These are phyloP conservation scores for Fusarium sp. DNA, from an alignment of 2,329 filamentous ascomycete genomes.

Conservation along the genomic window DNA sequence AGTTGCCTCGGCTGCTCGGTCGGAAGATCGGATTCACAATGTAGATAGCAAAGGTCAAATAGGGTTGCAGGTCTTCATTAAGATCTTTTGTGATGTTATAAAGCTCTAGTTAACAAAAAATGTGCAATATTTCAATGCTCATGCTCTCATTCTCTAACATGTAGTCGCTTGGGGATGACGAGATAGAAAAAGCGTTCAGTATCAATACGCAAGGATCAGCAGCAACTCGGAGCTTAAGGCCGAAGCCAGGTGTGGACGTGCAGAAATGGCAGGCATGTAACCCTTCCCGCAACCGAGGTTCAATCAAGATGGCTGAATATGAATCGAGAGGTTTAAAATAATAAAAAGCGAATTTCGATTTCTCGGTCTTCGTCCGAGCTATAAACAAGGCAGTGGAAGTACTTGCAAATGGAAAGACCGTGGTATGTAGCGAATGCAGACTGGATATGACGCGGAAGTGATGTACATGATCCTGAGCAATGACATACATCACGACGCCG, in stretches of 20 bases:
- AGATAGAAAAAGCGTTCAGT: neutral
- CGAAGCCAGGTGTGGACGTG: neutral
- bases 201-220: neutral
- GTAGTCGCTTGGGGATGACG: neutral
- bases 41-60: neutral
- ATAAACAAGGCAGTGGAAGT: neutral
- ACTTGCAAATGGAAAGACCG: neutral
- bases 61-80: neutral
- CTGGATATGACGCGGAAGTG: neutral
- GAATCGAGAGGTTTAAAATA: neutral
- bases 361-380: constrained; percentile 34
- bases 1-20: constrained; percentile 45
- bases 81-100: neutral
- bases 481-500: neutral
- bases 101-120: neutral
- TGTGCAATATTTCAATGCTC: neutral
- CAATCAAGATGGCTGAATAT: neutral
- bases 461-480: neutral
- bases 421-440: neutral
- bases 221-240: constrained; percentile 7
- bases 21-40: constrained; percentile 35
- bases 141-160: neutral
- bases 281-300: constrained; percentile 21
- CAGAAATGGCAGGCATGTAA: neutral
- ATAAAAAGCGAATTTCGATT: neutral